phyloP scores from a whole-genome alignment of 345 rosid genomes.

The Lepidium sativum region DNA sequence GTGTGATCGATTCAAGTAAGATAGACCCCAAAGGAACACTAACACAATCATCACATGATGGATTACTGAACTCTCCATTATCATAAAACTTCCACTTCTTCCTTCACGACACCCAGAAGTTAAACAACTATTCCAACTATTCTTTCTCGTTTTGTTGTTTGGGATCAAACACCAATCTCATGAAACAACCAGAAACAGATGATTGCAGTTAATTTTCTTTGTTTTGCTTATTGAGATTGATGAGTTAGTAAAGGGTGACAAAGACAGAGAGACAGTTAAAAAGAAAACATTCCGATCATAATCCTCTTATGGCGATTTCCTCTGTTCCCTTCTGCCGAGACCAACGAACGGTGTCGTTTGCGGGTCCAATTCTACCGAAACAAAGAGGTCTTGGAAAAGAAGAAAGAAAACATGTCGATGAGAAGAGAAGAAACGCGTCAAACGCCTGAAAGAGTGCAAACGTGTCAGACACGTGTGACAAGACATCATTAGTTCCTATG shows the following conservation, averaged over 20 bases:
- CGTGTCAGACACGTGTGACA: conserved; percentile 21
- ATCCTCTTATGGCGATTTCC: neutral
- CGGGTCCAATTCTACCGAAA: neutral
- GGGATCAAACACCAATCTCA: conserved; percentile 3
- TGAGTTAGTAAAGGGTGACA: neutral
- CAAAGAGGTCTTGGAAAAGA: neutral
- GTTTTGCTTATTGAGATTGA: neutral
- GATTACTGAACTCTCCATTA: conserved; percentile 46
- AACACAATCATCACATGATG: conserved; percentile 72
- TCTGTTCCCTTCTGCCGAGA: neutral
- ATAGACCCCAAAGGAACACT: conserved; percentile 54
- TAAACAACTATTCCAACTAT: neutral
- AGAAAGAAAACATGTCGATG: too few relatives aligned
- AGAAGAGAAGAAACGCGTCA: conserved; percentile 16
- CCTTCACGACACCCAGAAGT: neutral
- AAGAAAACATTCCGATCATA: neutral
- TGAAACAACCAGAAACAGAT: neutral
- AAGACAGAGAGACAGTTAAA: neutral
- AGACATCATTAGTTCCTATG: neutral
- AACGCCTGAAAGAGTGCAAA: conserved; percentile 24
- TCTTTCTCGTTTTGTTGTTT: neutral
- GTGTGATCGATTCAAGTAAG: conserved; percentile 45
- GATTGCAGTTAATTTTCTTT: neutral
- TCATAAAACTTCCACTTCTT: neutral
- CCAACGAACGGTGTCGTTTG: neutral